A percentile compares a stretch with the other conserved stretches of the same genome.
These are phyloP conservation scores for Aspergillus flavus DNA, from an alignment of 2,329 filamentous ascomycete species.

Conservation along the genomic window DNA sequence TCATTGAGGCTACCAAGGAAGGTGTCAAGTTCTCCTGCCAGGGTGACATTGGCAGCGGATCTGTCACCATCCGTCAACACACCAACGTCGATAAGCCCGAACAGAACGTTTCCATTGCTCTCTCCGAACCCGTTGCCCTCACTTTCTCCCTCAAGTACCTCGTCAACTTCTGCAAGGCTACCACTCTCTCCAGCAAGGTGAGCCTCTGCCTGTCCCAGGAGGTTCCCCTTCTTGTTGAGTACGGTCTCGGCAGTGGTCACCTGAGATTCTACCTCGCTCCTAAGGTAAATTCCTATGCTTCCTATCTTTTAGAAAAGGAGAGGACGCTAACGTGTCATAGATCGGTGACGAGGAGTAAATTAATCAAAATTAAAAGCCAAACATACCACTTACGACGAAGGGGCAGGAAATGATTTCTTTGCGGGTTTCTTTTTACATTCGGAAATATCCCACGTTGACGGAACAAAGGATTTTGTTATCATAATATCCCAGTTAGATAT, in stretches of 20 bases:
- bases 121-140: slow-evolving; percentile 87
- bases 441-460: slow-evolving; percentile 26
- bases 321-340: slow-evolving; percentile 45
- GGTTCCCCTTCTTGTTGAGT: slow-evolving; percentile 94
- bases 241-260: slow-evolving; percentile 80
- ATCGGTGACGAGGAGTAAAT: slow-evolving; percentile 62
- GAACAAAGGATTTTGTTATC: slow-evolving; percentile 15
- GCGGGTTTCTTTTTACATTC: slow-evolving; percentile 27
- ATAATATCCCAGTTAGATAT: slow-evolving; percentile 26
- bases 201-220: slow-evolving; percentile 95
- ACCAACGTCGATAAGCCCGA: slow-evolving; percentile 87
- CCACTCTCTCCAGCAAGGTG: slow-evolving; percentile 76
- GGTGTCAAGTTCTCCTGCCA: slow-evolving; percentile 92
- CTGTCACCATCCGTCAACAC: slow-evolving; percentile 87
- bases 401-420: slow-evolving; percentile 49
- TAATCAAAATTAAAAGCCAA: slow-evolving; percentile 23
- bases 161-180: slow-evolving; percentile 99
- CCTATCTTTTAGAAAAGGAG: background rate
- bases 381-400: slow-evolving; percentile 33
- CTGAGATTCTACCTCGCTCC: slow-evolving; percentile 97
- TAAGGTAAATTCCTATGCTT: slow-evolving; percentile 65
- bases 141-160: slow-evolving; percentile 99
- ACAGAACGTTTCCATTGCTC: slow-evolving; percentile 82
- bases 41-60: slow-evolving; percentile 94
- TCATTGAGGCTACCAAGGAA: slow-evolving; percentile 95